Conservation (phyloP, 106 monocot genomes). For the Dactylorhiza incarnata region DNA sequence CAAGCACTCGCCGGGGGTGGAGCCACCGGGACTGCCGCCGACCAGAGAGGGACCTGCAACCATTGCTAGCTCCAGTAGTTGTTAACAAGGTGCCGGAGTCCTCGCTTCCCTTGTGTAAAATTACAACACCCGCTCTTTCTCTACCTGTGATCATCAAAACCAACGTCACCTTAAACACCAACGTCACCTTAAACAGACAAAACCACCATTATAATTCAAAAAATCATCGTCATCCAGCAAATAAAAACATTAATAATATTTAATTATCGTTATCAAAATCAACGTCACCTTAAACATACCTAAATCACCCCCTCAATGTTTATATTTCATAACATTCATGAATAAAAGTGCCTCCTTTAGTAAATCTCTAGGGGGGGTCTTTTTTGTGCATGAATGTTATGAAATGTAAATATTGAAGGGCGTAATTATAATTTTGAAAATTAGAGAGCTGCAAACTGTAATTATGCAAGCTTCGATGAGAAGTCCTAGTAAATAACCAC, state of each 20-base stretch:
- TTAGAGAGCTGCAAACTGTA: too few relatives aligned
- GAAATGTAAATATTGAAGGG: too few relatives aligned
- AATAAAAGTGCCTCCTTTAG: too few relatives aligned
- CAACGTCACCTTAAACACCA: neutral
- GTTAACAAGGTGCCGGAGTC: neutral
- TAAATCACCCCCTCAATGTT: too few relatives aligned
- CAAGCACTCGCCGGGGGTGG: conserved; percentile 9
- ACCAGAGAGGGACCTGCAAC: neutral
- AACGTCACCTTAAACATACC: too few relatives aligned
- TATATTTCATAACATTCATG: too few relatives aligned
- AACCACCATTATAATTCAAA: neutral
- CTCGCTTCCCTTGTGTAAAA: conserved; percentile 1
- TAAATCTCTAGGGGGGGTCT: too few relatives aligned
- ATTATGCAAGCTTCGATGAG: too few relatives aligned
- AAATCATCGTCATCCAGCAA: neutral
- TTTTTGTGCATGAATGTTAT: too few relatives aligned
- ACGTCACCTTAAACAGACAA: neutral
- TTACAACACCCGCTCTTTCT: neutral
- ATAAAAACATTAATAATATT: neutral
- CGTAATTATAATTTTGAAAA: too few relatives aligned
- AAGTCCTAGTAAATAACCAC: too few relatives aligned
- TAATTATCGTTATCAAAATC: too few relatives aligned
- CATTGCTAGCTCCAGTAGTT: neutral
- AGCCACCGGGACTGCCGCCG: conserved; percentile 2
- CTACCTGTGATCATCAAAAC: neutral